Evolutionary conservation across 2,329 filamentous ascomycete genomes (phyloP), one percentile per base, ranked within the genome.

Genomic region (Neopestalotiopsis rosae): DNA sequence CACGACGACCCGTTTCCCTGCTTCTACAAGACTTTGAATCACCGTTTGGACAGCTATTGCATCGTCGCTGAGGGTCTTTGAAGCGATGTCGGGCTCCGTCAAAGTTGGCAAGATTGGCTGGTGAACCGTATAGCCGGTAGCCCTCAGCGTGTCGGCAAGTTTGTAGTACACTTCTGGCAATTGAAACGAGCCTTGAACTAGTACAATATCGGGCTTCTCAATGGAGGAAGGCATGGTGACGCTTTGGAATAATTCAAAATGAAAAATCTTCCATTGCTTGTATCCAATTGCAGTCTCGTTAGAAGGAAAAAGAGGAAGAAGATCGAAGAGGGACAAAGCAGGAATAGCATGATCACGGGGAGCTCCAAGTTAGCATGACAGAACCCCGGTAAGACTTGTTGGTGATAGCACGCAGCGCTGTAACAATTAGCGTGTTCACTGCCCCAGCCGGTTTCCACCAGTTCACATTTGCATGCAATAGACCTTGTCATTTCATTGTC

Each of bases 1-100:
- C 7, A 74, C 67, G 7, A 74, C 28, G 5, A 76, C 74, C 61
- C 66, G 69, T 3, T 52, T 61, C n/a, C 71, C 71, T 7, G 66
- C 65, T 40, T 72, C 68, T 24, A 76, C 62, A n/a, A 71, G 61
- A 2, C 30, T 65, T 14, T 40, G 6, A 1, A 67, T 2, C 7
- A 56, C 30, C 2, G 61, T 20, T 20, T 42, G 34, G 5, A 67
- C 45, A 20, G 32, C n/a, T 5, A 40, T 17, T 12, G 64, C 67
- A 45, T 70, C 69, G 59, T 62, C 57, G 2, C 34, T 6, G 3
- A 70, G 30, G 6, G 32, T 65, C 45, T 67, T 70, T 10, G 62
- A 65, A n/a, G 52, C 40, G 34, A 69, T 49, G 62, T 68, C 69
- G 2, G 65, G 64, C 13, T 62, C 61, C 1, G 58, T 61, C 52